These are phyloP conservation scores for Galeopsis tetrahit DNA, from an alignment of 257 asterid genomes.

Conservation along the genomic window DNA sequence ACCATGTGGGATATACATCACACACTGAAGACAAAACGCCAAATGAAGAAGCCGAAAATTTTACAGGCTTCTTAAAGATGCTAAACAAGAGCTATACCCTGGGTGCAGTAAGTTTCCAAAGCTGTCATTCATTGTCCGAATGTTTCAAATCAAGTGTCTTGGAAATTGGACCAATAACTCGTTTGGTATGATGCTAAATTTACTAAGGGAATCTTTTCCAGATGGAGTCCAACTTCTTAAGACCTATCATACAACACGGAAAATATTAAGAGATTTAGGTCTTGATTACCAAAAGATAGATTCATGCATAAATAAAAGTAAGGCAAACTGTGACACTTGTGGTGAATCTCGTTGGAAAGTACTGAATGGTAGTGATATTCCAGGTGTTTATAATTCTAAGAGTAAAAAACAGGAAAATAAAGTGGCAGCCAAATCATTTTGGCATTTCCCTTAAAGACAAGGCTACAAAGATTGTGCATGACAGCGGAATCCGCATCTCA, in stretches of 20 bases:
- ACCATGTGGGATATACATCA: neutral
- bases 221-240: neutral
- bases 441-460: too few species aligned
- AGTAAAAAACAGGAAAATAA: neutral
- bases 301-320: neutral
- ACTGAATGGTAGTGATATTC: neutral
- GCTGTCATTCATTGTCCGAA: neutral
- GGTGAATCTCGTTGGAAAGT: conserved; percentile 2
- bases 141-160: neutral
- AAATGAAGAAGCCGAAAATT: neutral
- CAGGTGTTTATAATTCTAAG: neutral
- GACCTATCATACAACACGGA: neutral
- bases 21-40: neutral
- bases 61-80: neutral
- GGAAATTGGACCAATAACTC: neutral
- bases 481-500: too few species aligned
- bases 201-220: neutral
- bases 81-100: neutral
- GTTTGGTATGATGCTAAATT: neutral
- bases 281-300: neutral
- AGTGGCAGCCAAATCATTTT: neutral
- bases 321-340: neutral
- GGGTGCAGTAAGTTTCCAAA: neutral
- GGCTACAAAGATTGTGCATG: too few species aligned
- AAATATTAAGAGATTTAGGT: neutral